A percentile compares a stretch with the other conserved stretches of the same genome.
phyloP scores from a whole-genome alignment of 2,329 filamentous ascomycete species.

The Colletotrichum incanum region DNA sequence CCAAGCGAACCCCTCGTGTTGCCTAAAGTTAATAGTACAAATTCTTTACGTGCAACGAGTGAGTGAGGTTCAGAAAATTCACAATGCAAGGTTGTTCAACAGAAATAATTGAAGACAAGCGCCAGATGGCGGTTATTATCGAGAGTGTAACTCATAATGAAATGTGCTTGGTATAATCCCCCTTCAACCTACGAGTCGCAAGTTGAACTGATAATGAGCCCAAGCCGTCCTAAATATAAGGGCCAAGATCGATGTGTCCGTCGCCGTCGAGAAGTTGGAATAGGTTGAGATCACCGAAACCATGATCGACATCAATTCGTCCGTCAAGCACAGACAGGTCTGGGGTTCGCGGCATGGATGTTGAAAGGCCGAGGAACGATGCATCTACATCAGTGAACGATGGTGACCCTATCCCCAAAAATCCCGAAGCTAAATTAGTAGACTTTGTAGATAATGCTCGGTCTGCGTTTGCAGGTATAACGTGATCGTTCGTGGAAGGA shows the following conservation, averaged over 20 bases:
- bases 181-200: background rate
- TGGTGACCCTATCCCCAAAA: slow-evolving; percentile 50
- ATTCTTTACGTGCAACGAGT: too few species aligned
- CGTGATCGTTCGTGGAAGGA: slow-evolving; percentile 32
- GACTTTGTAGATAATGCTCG: background rate
- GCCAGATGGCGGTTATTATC: background rate
- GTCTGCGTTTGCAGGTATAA: slow-evolving; percentile 14
- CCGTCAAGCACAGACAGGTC: slow-evolving; percentile 59
- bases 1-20: too few species aligned
- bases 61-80: too few species aligned
- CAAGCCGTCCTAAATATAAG: slow-evolving; percentile 51
- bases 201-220: background rate
- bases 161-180: too few species aligned
- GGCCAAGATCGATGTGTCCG: slow-evolving; percentile 67
- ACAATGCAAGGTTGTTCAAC: too few species aligned
- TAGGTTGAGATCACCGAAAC: slow-evolving; percentile 62
- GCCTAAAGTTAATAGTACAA: too few species aligned
- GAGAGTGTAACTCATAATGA: background rate
- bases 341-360: slow-evolving; percentile 58
- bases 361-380: slow-evolving; percentile 56
- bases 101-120: too few species aligned
- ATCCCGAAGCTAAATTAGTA: slow-evolving; percentile 29
- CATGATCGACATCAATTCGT: slow-evolving; percentile 58
- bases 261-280: slow-evolving; percentile 67
- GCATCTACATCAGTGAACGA: slow-evolving; percentile 55